These are phyloP conservation scores for Casuarina equisetifolia DNA, from an alignment of 306 rosid genomes.

Conservation along the genomic window DNA sequence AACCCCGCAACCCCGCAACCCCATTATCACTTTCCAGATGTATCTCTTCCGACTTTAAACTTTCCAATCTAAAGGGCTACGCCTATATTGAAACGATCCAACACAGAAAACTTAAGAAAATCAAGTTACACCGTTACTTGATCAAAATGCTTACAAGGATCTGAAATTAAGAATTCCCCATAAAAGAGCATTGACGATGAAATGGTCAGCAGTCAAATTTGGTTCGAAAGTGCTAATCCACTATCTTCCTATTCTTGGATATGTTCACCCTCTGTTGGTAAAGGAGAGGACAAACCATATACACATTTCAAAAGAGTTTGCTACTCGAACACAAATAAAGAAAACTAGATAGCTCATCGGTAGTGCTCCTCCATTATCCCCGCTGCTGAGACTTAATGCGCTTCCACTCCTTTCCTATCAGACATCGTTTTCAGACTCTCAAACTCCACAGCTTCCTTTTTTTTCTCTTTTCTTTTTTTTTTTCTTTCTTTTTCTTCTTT, in stretches of 20 bases:
- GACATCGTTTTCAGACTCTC: neutral
- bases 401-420: neutral
- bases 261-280: neutral
- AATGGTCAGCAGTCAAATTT: neutral
- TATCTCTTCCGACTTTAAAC: too few relatives aligned
- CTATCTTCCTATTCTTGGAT: neutral
- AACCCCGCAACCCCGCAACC: too few relatives aligned
- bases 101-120: too few relatives aligned
- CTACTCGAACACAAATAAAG: neutral
- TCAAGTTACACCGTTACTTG: too few relatives aligned
- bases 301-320: neutral
- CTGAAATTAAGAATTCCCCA: too few relatives aligned
- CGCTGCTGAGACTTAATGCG: neutral
- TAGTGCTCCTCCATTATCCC: conserved; percentile 2
- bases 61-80: too few relatives aligned
- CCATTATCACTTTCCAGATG: too few relatives aligned
- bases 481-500: too few relatives aligned
- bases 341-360: neutral
- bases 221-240: neutral
- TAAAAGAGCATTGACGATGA: neutral
- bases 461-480: too few relatives aligned
- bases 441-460: neutral
- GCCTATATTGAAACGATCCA: too few relatives aligned
- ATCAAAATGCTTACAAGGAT: too few relatives aligned
- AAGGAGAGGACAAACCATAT: neutral